Evolutionary conservation across 371 early-diverging fungal genomes (phyloP), one percentile per base, ranked within the genome.

Genomic region (Saksenaea oblongispora): DNA sequence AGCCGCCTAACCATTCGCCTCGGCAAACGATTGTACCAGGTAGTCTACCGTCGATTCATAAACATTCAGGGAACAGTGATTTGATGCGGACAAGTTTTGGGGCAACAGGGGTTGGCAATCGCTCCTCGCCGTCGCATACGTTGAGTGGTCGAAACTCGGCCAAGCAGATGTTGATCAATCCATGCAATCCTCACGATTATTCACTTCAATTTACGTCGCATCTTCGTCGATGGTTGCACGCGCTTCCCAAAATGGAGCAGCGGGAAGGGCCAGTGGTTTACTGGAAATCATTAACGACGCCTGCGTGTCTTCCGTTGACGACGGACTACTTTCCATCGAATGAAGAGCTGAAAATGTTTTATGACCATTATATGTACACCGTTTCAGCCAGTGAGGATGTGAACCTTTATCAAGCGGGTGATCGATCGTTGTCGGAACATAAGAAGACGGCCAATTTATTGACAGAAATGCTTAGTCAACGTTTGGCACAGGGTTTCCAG

Each of bases 401-500:
- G 5, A 85, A 81, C 31, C 65, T 84, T 24, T 85, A 86, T 35
- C 84, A 84, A 57, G 77, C 79, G 26, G 84, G 84, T 7, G 80
- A 81, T 66, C 58, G 76, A 53, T 67, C 61, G 15, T 34, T 83
- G 59, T 75, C 83, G 0, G 78, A 83, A 34, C 74, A 74, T 35
- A 73, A 84, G 60, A 84, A 78, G 62, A 87, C 88, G 3, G 91
- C 87, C 42, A 78, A 77, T 11, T 73, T 97, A 39, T 76, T 97
- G 55, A 84, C 87, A 17, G 96, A 96, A 74, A 82, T 98, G 75
- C 85, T 97, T 13, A 88, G 89, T 31, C 97, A 95, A 71, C 84
- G 98, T 26, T 73, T 98, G 41, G 87, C 93, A 13, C 97, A 98
- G 74, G 98, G 97, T 7, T 98, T 95, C 69, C 97, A 97, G 76